Evolutionary conservation across 345 rosid species (phyloP).

Genomic region (Gossypioides kirkii): DNA sequence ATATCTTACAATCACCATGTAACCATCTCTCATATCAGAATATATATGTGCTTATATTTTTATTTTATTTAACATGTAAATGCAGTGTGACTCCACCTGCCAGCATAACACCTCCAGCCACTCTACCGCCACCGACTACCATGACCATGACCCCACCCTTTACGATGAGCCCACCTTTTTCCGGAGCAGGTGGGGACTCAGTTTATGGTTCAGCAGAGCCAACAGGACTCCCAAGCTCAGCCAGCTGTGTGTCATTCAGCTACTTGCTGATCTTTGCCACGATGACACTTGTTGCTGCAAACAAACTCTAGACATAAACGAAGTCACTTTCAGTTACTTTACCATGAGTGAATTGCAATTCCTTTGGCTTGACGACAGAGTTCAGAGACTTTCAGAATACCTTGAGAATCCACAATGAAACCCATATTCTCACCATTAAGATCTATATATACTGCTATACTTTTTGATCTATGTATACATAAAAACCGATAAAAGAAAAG

Average conservation of each 20-base stretch:
- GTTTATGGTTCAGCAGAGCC: constrained; percentile 73
- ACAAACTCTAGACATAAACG: constrained; percentile 29
- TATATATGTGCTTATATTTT: constrained; percentile 5
- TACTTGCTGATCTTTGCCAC: constrained; percentile 37
- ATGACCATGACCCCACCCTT: constrained; percentile 36
- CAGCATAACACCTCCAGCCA: constrained; percentile 26
- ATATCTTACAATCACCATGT: constrained; percentile 11
- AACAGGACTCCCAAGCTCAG: constrained; percentile 73
- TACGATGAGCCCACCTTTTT: constrained; percentile 36
- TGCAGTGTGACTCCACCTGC: constrained; percentile 54
- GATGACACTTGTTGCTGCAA: constrained; percentile 36
- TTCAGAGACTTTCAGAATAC: constrained; percentile 23
- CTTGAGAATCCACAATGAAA: constrained; percentile 25
- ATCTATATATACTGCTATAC: constrained; percentile 27
- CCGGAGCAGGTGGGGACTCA: constrained; percentile 44
- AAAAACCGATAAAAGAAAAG: constrained; percentile 24
- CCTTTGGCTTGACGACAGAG: constrained; percentile 26
- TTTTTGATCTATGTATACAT: constrained; percentile 34
- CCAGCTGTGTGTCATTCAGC: constrained; percentile 40
- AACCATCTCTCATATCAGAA: neutral
- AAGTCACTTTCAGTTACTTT: constrained; percentile 22
- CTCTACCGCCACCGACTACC: constrained; percentile 31
- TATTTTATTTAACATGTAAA: constrained; percentile 12
- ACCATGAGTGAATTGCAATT: constrained; percentile 16
- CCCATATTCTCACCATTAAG: constrained; percentile 27